These are phyloP conservation scores for Eucalyptus sideroxylon DNA, from an alignment of 345 rosid genomes.

Conservation along the genomic window DNA sequence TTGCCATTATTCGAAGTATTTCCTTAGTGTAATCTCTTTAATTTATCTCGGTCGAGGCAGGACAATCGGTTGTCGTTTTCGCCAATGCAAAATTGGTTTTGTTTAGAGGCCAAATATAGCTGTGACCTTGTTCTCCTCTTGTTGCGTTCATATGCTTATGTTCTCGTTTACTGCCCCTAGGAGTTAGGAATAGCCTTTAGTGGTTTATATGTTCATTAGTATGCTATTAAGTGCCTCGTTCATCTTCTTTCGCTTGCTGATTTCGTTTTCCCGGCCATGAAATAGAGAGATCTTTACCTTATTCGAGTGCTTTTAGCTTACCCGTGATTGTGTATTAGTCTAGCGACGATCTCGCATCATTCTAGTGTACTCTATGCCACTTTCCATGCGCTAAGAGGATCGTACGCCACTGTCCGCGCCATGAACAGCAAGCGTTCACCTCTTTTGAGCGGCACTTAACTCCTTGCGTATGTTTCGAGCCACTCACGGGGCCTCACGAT, in stretches of 20 bases:
- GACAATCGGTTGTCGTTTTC: not conserved
- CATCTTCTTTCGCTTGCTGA: not conserved
- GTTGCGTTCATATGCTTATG: not conserved
- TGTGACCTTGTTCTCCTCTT: not conserved
- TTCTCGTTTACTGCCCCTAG: not conserved
- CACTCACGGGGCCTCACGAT: not conserved
- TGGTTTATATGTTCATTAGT: rapidly evolving
- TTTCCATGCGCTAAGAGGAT: not conserved
- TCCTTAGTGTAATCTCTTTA: not conserved
- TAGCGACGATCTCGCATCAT: not conserved
- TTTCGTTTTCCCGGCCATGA: not conserved
- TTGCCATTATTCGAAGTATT: not conserved
- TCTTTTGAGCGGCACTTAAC: not conserved
- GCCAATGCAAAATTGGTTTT: not conserved
- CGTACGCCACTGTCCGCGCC: too few relatives aligned
- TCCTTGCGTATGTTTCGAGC: not conserved
- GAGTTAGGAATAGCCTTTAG: not conserved
- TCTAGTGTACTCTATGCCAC: not conserved
- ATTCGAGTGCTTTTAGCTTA: not conserved
- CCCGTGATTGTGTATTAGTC: not conserved
- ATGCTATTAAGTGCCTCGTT: not conserved
- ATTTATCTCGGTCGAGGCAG: not conserved
- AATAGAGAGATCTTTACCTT: not conserved
- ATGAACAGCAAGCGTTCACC: not conserved
- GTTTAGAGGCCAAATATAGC: not conserved